phyloP scores from a whole-genome alignment of 441 rosid genomes.

The Pelargonium fulgidum region DNA sequence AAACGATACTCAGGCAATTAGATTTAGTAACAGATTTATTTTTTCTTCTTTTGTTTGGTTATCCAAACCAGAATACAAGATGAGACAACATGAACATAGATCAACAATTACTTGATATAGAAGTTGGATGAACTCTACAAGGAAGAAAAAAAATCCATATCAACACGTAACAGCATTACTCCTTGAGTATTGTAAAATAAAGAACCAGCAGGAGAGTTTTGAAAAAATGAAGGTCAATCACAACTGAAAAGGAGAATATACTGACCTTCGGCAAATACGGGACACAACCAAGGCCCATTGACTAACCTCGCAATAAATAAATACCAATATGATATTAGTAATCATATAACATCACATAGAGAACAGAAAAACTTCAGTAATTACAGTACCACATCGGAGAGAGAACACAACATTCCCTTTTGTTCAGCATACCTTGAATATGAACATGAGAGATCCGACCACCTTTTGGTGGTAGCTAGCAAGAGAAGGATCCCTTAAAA shows the following conservation, averaged over 20 bases:
- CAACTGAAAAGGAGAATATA: slow-evolving; percentile 16
- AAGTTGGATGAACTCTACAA: too few relatives aligned
- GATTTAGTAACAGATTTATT: not conserved
- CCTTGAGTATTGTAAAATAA: too few relatives aligned
- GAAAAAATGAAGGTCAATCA: not conserved
- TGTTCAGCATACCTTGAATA: slow-evolving; percentile 65
- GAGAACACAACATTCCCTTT: not conserved
- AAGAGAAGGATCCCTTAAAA: slow-evolving; percentile 95
- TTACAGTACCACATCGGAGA: slow-evolving; percentile 7
- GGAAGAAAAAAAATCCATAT: too few relatives aligned
- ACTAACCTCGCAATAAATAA: slow-evolving; percentile 62
- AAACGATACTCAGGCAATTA: not conserved
- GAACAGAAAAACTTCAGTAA: slow-evolving; percentile 5
- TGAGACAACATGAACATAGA: too few relatives aligned
- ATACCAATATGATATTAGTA: slow-evolving; percentile 17
- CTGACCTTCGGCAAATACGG: slow-evolving; percentile 95
- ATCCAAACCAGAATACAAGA: slow-evolving; percentile 3
- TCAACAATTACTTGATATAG: too few relatives aligned
- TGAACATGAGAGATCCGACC: slow-evolving; percentile 95
- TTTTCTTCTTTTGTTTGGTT: not conserved
- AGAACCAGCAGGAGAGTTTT: too few relatives aligned
- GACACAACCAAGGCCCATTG: slow-evolving; percentile 97
- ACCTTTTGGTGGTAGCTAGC: slow-evolving; percentile 97
- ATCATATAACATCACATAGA: not conserved
- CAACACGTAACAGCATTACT: too few relatives aligned